phyloP scores from a whole-genome alignment of 1,284 basidiomycete genomes.

The Irpex sp. region DNA sequence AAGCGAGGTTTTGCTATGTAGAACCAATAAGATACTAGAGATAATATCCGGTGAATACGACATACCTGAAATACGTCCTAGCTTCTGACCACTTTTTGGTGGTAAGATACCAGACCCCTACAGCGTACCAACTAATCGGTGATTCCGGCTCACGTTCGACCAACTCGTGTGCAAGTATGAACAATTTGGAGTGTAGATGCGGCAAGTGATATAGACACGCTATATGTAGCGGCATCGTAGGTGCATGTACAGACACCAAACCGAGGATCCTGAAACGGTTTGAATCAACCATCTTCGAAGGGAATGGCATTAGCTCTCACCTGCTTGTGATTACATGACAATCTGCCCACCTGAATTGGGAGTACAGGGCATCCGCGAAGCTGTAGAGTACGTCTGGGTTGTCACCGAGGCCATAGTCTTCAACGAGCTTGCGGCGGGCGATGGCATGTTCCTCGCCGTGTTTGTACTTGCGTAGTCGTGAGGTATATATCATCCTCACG shows the following conservation, averaged over 20 bases:
- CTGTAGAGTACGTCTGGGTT: conserved; percentile 92
- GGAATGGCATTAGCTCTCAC: conserved; percentile 33
- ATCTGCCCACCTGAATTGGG: conserved; percentile 88
- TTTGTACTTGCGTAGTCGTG: conserved; percentile 86
- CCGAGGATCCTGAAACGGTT: conserved; percentile 62
- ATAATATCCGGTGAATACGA: background rate
- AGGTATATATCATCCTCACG: conserved; percentile 87
- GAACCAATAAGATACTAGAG: background rate
- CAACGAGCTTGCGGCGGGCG: conserved; percentile 67
- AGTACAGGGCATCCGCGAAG: conserved; percentile 88
- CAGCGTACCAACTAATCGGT: conserved; percentile 95
- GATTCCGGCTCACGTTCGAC: conserved; percentile 92
- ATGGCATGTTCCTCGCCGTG: conserved; percentile 78
- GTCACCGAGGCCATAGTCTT: conserved; percentile 76
- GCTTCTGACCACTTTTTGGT: conserved; percentile 85
- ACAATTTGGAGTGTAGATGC: conserved; percentile 87
- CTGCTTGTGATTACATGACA: conserved; percentile 85
- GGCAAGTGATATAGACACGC: conserved; percentile 96
- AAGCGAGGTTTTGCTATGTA: conserved; percentile 82
- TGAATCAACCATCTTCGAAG: background rate
- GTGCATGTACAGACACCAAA: conserved; percentile 75
- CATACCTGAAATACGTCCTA: conserved; percentile 86
- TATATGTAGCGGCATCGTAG: conserved; percentile 88
- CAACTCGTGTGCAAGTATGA: conserved; percentile 93
- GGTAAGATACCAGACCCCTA: conserved; percentile 94